Evolutionary conservation across 2,329 filamentous ascomycete genomes (phyloP), one percentile per base, ranked within the genome.

Genomic region (Alternaria sp.): DNA sequence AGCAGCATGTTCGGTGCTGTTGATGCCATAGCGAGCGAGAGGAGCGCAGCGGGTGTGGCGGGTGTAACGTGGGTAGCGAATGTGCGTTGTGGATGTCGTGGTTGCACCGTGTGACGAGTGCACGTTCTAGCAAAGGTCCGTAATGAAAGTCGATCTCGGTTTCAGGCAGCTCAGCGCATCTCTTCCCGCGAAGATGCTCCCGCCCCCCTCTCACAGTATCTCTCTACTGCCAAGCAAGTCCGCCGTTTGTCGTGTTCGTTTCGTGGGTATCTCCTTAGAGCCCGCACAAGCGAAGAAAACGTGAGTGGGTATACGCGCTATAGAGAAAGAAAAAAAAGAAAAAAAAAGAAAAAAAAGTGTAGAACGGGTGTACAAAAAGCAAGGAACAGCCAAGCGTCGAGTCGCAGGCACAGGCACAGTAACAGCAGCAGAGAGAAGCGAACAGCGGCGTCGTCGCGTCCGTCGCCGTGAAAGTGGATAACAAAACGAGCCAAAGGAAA

Each of bases 21-120:
- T 6, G 63, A 67, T 21, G 63, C 63, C 72, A 74, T 74, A 42
- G 56, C 65, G 56, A 49, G 50, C 55, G 52, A 63, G 39, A 51
- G 58, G 54, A 51, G 46, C 45, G 57, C 39, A 51, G 52, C 44
- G 44, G 37, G 29, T 10, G 17, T 23, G 29, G 29, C 50, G 54
- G 56, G 54, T 49, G 54, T 17, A 2, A 17, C 17, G 17, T 17
- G 17, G 17, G 17, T 17, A 17, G 17, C 17, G 2, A 17, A 17
- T 17, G 17, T 17, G 17, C 8, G 54, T 36, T 24, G 53, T 50
- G 28, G 14, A 39, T 55, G 28, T 13, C 17, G 34, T 29, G 29
- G 6, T 36, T 24, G 44, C 21, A 48, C 8, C 44, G 17, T 28
- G 42, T 34, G 44, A 11, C 4, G n/a, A 8, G 28, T 46, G 29